Evolutionary conservation across 768 basidiomycete species (phyloP).

Genomic region (Mycena leptocephala): DNA sequence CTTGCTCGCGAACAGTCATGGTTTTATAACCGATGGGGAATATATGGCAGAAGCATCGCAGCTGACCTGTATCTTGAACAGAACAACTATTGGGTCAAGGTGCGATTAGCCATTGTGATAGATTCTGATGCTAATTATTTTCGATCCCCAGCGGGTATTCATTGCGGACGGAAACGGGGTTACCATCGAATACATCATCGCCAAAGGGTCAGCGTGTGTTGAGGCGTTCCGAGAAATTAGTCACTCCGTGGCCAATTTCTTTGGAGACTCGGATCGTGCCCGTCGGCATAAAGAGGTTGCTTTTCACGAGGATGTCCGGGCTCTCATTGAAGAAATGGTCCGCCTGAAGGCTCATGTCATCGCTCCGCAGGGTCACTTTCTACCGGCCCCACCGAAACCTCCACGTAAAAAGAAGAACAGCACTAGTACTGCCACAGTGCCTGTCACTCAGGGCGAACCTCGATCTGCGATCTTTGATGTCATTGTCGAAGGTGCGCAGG

Average conservation of each 20-base stretch:
- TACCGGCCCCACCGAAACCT: constrained; percentile 24
- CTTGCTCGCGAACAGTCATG: constrained; percentile 41
- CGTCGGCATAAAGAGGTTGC: constrained; percentile 40
- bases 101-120: not conserved
- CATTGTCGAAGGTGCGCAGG: constrained; percentile 31
- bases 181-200: constrained; percentile 43
- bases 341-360: constrained; percentile 21
- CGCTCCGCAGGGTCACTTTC: constrained; percentile 13
- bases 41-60: constrained; percentile 42
- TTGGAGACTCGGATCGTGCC: constrained; percentile 40
- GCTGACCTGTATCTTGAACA: constrained; percentile 51
- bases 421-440: no score
- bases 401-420: constrained; percentile 22
- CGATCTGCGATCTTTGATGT: constrained; percentile 36
- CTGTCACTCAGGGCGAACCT: not conserved
- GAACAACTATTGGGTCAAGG: constrained; percentile 47
- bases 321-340: constrained; percentile 41
- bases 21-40: constrained; percentile 49
- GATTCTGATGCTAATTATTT: not conserved
- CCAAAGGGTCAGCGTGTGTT: constrained; percentile 49
- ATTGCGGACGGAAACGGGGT: constrained; percentile 43
- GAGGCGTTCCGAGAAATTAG: constrained; percentile 46
- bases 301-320: constrained; percentile 40
- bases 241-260: constrained; percentile 36
- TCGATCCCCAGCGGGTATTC: constrained; percentile 38